Evolutionary conservation across 768 basidiomycete genomes (phyloP).

Genomic region (Paxillus involutus): DNA sequence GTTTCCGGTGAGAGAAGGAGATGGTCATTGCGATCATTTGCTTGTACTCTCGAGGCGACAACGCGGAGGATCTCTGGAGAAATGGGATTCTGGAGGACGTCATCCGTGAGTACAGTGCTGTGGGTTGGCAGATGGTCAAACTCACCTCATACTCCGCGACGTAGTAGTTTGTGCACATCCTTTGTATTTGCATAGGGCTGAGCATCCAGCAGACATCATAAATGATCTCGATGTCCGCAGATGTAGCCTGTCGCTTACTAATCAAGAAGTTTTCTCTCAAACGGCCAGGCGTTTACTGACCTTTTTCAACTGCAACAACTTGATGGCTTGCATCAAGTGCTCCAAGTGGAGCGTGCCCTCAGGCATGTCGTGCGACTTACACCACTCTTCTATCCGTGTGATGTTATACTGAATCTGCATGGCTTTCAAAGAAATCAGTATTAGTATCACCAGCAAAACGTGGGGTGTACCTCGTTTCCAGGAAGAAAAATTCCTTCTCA

Average conservation of each 20-base stretch:
- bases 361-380: conserved; percentile 99
- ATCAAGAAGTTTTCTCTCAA: conserved; percentile 8
- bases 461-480: conserved; percentile 90
- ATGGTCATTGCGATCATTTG: conserved; percentile 96
- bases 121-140: conserved; percentile 12
- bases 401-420: conserved; percentile 99
- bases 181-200: conserved; percentile 98
- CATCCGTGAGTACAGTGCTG: not conserved
- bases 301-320: conserved; percentile 97
- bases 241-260: conserved; percentile 61
- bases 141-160: conserved; percentile 96
- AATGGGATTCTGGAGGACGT: conserved; percentile 75
- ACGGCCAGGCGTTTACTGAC: conserved; percentile 36
- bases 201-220: conserved; percentile 99
- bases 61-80: conserved; percentile 96
- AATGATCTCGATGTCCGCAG: conserved; percentile 97
- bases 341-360: conserved; percentile 97
- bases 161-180: conserved; percentile 99
- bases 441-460: not conserved
- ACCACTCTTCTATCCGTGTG: conserved; percentile 97
- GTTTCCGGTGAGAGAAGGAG: conserved; percentile 93
- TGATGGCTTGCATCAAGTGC: conserved; percentile 99
- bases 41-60: conserved; percentile 92
- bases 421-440: conserved; percentile 47
- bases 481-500: conserved; percentile 98